Base-by-base conservation (phyloP, 2,329 filamentous ascomycete genomes). In the Ophiostoma piceae region DNA sequence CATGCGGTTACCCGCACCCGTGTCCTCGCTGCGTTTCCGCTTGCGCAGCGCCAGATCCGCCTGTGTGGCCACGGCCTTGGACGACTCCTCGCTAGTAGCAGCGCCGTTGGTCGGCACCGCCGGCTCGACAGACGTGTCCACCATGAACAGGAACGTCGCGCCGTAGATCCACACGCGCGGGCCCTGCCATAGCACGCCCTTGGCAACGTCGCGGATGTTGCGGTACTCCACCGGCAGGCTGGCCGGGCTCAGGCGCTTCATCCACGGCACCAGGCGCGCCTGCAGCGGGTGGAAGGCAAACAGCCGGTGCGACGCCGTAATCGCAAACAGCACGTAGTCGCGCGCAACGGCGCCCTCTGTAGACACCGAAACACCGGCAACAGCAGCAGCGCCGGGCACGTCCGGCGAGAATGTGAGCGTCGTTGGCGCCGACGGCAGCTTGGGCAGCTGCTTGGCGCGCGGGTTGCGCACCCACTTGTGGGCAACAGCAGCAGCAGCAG, bases 101-200 rank as follows among this genome's bases (percentile, higher is more conserved):
- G 35, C 35, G 8, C 35, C 35, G 35, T 35, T 35, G 35, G 35
- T 35, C 5, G 35, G 35, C 35, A 8, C 35, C 35, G 8, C 35
- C 19, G 71, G 47, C 77, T 97, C 90, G 75, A 86, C 85, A 26
- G 86, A 86, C 39, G 96, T 81, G 77, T 98, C 93, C 71, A 99
- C 87, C 94, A 98, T 98, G 81, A 92, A 93, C 32, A 99, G 79
- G 85, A 93, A 98, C 0, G 87, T 89, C 57, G 88, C 86, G 7
- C 94, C 94, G 76, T 96, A 97, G 26, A 98, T 80, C 92, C 94
- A 98, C 8, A 94, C 80, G 16, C 94, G 86, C 37, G 83, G 82
- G 0, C 90, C 83, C 76, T 96, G 91, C 94, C 94, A 98, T 54
- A 97, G 79, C 35, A 89, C 88, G 3, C 93, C 94, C 82, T 94